These are phyloP conservation scores for Schizophyllum commune DNA, from an alignment of 1,284 basidiomycete genomes.

Conservation along the genomic window DNA sequence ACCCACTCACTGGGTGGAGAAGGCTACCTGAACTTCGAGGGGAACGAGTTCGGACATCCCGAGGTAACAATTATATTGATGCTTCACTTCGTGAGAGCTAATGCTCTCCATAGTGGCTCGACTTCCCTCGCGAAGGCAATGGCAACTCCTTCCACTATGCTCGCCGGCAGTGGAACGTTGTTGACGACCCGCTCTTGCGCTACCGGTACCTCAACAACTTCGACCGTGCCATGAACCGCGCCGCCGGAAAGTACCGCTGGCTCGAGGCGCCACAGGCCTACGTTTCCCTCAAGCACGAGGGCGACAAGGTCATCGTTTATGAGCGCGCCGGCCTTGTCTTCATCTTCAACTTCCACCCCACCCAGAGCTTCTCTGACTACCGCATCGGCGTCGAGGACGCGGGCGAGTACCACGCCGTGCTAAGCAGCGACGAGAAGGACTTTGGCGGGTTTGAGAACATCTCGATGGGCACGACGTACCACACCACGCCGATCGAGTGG, in stretches of 20 bases:
- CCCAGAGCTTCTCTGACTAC: conserved; percentile 86
- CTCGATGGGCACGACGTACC: conserved; percentile 55
- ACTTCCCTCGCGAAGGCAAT: conserved; percentile 95
- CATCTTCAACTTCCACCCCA: conserved; percentile 95
- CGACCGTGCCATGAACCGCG: conserved; percentile 88
- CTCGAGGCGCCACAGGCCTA: conserved; percentile 78
- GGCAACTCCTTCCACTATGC: conserved; percentile 94
- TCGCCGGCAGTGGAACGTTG: conserved; percentile 91
- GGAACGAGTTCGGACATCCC: conserved; percentile 97
- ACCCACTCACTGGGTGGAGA: conserved; percentile 93
- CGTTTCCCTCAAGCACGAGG: conserved; percentile 89
- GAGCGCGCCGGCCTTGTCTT: conserved; percentile 91
- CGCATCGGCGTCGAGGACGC: conserved; percentile 82
- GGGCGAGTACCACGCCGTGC: conserved; percentile 80
- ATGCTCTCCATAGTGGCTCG: conserved; percentile 88
- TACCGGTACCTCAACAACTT: conserved; percentile 94
- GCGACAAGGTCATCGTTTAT: conserved; percentile 88
- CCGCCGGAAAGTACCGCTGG: conserved; percentile 81
- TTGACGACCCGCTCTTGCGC: conserved; percentile 79
- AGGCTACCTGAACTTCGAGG: conserved; percentile 97
- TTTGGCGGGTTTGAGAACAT: conserved; percentile 91
- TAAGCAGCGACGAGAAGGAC: conserved; percentile 80
- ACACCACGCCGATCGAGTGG: conserved; percentile 88
- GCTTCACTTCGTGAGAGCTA: conserved; percentile 2
- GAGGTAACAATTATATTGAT: conserved; percentile 50